Conservation (phyloP, 495 filamentous ascomycete genomes). For the Hypoxylon perforatum region DNA sequence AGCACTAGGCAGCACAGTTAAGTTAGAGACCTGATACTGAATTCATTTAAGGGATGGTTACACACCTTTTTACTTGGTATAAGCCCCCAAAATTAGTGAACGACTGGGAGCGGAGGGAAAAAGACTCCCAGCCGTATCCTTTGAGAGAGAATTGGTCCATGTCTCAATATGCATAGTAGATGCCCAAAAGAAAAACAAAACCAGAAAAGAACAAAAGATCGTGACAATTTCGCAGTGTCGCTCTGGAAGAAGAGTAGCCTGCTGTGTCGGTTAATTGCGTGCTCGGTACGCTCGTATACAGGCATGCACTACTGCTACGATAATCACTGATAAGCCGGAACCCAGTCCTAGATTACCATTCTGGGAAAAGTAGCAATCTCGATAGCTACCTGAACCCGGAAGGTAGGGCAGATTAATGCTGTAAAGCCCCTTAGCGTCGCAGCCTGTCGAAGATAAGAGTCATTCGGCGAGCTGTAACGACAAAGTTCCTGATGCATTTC, state of each 20-base stretch:
- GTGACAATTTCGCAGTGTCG: slow-evolving; percentile 2
- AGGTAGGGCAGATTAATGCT: too few relatives aligned
- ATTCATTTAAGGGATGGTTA: background rate
- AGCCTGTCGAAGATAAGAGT: too few relatives aligned
- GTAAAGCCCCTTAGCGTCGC: too few relatives aligned
- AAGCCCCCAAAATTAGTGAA: slow-evolving; percentile 11
- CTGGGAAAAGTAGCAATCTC: too few relatives aligned
- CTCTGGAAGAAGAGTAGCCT: slow-evolving; percentile 12
- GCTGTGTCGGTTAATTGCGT: slow-evolving; percentile 37
- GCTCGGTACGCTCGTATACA: slow-evolving; percentile 9
- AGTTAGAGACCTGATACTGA: slow-evolving; percentile 4
- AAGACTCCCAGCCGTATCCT: slow-evolving; percentile 28
- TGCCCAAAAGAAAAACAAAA: too few relatives aligned
- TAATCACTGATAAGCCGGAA: too few relatives aligned
- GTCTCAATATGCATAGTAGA: background rate
- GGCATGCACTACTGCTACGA: too few relatives aligned
- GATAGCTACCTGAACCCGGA: too few relatives aligned
- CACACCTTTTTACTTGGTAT: slow-evolving; percentile 12
- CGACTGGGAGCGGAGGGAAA: slow-evolving; percentile 29
- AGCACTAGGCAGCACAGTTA: slow-evolving; percentile 3
- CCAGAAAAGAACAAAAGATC: slow-evolving; percentile 3
- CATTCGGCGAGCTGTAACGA: too few relatives aligned
- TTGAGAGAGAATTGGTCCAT: slow-evolving; percentile 31
- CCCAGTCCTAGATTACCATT: too few relatives aligned
- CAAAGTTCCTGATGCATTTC: too few relatives aligned